phyloP scores from a whole-genome alignment of 805 yeast genomes.

The Yamadazyma tumulicola region DNA sequence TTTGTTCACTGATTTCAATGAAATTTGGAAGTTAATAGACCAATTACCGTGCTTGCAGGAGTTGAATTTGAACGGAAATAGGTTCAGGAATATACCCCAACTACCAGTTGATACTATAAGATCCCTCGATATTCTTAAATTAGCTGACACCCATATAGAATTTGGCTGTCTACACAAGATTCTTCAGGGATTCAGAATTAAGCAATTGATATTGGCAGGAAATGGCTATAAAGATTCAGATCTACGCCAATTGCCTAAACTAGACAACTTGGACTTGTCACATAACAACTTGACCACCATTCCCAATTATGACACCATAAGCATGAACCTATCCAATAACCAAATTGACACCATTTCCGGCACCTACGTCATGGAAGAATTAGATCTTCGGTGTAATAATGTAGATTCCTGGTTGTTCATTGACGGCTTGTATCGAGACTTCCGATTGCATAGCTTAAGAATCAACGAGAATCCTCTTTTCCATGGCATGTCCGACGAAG shows the following conservation, averaged over 20 bases:
- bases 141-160: slow-evolving; percentile 24
- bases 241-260: slow-evolving; percentile 4
- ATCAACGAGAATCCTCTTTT: slow-evolving; percentile 54
- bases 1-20: slow-evolving; percentile 41
- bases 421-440: slow-evolving; percentile 27
- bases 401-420: slow-evolving; percentile 47
- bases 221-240: slow-evolving; percentile 26
- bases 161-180: slow-evolving; percentile 14
- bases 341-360: slow-evolving; percentile 1
- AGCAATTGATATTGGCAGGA: slow-evolving; percentile 29
- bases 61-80: slow-evolving; percentile 55
- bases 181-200: slow-evolving; percentile 29
- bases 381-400: slow-evolving; percentile 54
- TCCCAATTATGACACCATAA: slow-evolving; percentile 22
- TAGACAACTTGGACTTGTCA: slow-evolving; percentile 30
- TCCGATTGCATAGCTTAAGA: slow-evolving; percentile 47
- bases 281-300: slow-evolving; percentile 35
- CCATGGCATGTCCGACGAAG: slow-evolving; percentile 23
- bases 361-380: neutral
- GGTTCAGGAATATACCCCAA: slow-evolving; percentile 20
- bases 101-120: neutral
- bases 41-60: slow-evolving; percentile 34
- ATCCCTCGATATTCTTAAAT: slow-evolving; percentile 16
- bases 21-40: slow-evolving; percentile 34
- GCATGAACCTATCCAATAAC: slow-evolving; percentile 11